Evolutionary conservation across 176 grass and related monocot genomes (phyloP), one percentile per base, ranked within the genome.

Genomic region (Secale cereale): DNA sequence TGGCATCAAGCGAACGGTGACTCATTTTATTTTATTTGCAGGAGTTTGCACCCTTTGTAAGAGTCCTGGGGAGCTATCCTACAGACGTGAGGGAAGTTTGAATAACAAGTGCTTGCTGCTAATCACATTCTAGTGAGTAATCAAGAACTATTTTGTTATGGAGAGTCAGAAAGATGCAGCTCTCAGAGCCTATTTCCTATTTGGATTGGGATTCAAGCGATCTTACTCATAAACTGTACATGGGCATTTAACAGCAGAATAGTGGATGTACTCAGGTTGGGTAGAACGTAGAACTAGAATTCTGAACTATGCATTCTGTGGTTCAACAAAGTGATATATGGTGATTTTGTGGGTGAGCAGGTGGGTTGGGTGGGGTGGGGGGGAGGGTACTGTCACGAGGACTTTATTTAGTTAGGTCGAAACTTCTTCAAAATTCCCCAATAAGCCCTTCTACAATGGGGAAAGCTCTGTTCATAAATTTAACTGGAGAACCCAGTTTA

Each of bases 11-110:
- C 20, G 25, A 78, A 71, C 22, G 17, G 7, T 70, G 32, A 86
- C 78, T 81, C 22, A 77, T 85, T 12, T 70, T 85, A 73, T 33
- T 80, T 84, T 78, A 81, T 77, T 93, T 87, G 64, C 78, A 97
- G 94, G 94, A 97, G 85, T 97, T 94, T 85, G 89, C 91, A 22
- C 92, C 87, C 50, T 92, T 97, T 87, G 88, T 94, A 76, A 83
- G 85, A 79, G 85, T 97, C 36, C 89, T 97, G 2, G 91, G 94
- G 41, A 97, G 94, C 84, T 94, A 97, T 81, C 94, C 94, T 33
- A 86, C 86, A 66, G 91, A 97, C 32, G 7, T 93, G 40, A 92
- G 76, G 15, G 79, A 97, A 85, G 82, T 77, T 39, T 94, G 84
- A 91, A 37, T 82, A 69, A 39, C 68, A 69, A 77, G 45, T 70